A percentile compares a stretch with the other conserved stretches of the same genome.
Conservation (phyloP, 2,329 filamentous ascomycete genomes). For the Decorospora gaudefroyi region DNA sequence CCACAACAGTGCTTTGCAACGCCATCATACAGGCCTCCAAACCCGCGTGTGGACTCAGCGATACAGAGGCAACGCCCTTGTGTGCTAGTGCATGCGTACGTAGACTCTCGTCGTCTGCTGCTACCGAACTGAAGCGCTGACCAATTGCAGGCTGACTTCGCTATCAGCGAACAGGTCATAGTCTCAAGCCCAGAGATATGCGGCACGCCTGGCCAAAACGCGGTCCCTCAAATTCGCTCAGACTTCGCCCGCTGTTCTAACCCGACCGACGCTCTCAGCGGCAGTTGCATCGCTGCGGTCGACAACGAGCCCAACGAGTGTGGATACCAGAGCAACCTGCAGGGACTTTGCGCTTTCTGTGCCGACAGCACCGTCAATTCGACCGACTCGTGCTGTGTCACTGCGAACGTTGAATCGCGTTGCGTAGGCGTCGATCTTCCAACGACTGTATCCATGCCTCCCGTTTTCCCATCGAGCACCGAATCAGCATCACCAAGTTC, state of each 20-base stretch:
- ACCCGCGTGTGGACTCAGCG: slow-evolving; percentile 66
- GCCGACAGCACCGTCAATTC: slow-evolving; percentile 80
- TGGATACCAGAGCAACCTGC: slow-evolving; percentile 72
- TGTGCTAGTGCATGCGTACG: slow-evolving; percentile 88
- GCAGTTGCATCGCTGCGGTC: slow-evolving; percentile 73
- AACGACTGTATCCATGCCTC: slow-evolving; percentile 64
- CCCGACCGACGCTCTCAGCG: slow-evolving; percentile 76
- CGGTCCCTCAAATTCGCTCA: slow-evolving; percentile 78
- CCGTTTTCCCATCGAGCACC: slow-evolving; percentile 65
- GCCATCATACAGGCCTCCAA: slow-evolving; percentile 89
- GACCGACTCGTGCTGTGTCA: slow-evolving; percentile 93
- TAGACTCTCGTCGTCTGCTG: slow-evolving; percentile 21
- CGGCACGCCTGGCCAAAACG: slow-evolving; percentile 65
- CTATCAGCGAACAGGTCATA: slow-evolving; percentile 85
- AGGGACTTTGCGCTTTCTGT: slow-evolving; percentile 87
- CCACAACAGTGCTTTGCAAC: slow-evolving; percentile 90
- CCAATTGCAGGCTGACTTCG: slow-evolving; percentile 69
- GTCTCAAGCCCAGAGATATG: slow-evolving; percentile 75
- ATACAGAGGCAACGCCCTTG: slow-evolving; percentile 70
- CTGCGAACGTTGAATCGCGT: slow-evolving; percentile 71
- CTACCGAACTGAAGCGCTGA: slow-evolving; percentile 33
- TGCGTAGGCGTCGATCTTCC: slow-evolving; percentile 81
- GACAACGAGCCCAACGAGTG: slow-evolving; percentile 86
- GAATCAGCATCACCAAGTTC: slow-evolving; percentile 56
- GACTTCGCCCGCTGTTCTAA: slow-evolving; percentile 90